Evolutionary conservation across 345 rosid genomes (phyloP).

Genomic region (Microcos paniculata): DNA sequence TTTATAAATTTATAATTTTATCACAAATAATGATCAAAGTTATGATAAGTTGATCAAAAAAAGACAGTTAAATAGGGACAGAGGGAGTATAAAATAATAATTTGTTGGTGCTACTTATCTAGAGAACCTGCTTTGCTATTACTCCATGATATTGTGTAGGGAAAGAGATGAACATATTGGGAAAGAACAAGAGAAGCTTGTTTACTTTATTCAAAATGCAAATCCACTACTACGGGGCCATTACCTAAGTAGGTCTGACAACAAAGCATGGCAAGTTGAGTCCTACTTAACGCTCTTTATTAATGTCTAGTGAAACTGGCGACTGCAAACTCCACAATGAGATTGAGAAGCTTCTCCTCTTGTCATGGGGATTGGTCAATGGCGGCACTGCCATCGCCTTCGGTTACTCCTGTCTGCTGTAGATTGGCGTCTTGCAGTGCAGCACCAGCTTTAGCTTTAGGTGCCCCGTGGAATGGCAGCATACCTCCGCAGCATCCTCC

Average conservation of each 20-base stretch:
- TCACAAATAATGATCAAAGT: too few species aligned
- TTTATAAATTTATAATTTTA: too few species aligned
- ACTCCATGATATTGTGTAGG: background rate
- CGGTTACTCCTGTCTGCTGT: background rate
- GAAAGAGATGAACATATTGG: background rate
- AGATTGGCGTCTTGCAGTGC: too few species aligned
- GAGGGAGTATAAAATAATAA: too few species aligned
- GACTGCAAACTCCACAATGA: background rate
- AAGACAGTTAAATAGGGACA: too few species aligned
- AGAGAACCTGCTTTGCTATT: background rate
- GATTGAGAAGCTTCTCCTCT: background rate
- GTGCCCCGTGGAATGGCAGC: background rate
- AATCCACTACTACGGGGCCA: background rate
- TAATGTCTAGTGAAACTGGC: background rate
- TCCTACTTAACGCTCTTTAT: background rate
- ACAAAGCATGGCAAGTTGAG: background rate
- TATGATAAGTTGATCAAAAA: too few species aligned
- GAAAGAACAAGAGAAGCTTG: background rate
- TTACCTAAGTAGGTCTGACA: background rate
- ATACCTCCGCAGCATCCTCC: constrained; percentile 9
- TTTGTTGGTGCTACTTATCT: background rate
- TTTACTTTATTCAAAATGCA: background rate
- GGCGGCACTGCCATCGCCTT: background rate
- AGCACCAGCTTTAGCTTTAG: constrained; percentile 2
- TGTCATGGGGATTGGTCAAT: background rate